Evolutionary conservation across 768 basidiomycete species (phyloP), one percentile per base, ranked within the genome.

Genomic region (Mycena metata): DNA sequence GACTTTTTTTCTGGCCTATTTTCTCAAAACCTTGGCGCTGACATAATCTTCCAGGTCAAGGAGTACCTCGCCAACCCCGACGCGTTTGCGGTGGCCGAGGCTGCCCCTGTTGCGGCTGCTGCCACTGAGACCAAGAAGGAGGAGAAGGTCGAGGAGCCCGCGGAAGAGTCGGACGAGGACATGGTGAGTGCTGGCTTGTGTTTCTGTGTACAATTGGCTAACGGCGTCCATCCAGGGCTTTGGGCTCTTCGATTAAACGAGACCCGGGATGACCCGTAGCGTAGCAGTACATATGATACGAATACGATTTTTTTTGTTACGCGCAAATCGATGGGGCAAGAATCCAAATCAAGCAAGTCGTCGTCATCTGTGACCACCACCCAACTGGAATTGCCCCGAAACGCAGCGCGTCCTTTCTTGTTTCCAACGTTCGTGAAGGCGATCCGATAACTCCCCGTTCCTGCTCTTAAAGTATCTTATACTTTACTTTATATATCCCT

Each of bases 31-130:
- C 5, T 30, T 45, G 61, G 54, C 73, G 47, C 71, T 76, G 50
- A 75, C 56, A 58, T 71, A 46, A 23, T 64, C 51, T 54, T 73
- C 39, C 73, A 96, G 95, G 89, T 93, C 83, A 98, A 98, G 88
- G 97, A 94, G 78, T 94, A 92, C 85, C 91, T 99, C 75, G 98
- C 91, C 78, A 98, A 99, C 88, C 97, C 98, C 56, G 96, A 98
- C 61, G 97, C 96, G n/a, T 99, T 97, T 76, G 96, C 93, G 62
- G 91, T 83, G 67, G 93, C 92, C 42, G 91, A 91, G 60, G 85
- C 94, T 57, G 85, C 84, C 61, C 88, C 86, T 42, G 86, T 84
- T 33, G 83, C 89, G 49, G 84, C 89, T 36, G 82, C 85, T 56
- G 84, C 88, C 49, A 87, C 87, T 55, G 89, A 85, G 41, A 88